Evolutionary conservation across 495 filamentous ascomycete species (phyloP), one percentile per base, ranked within the genome.

Genomic region (Tetracladium setigerum): DNA sequence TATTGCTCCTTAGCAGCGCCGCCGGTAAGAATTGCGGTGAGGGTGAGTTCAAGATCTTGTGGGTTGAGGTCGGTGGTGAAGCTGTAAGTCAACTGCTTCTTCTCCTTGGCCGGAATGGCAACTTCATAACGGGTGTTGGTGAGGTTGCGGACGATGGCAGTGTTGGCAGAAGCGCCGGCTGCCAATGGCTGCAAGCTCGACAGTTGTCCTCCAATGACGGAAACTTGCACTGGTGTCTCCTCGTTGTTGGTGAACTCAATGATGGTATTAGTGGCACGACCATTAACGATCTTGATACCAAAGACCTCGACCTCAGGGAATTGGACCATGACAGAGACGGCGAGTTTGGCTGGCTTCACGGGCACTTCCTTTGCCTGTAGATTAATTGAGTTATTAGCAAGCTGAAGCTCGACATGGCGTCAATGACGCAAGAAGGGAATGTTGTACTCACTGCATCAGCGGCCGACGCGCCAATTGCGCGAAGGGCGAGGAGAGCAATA

Each of bases 231-330:
- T 16, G 91, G 78, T 41, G 68, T 72, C 4, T 79, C 75, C 70
- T 98, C 92, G 47, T 86, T 73, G 71, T 98, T 98, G 65, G 74
- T 75, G 62, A 96, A 72, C 51, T 83, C 77, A 59, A 98, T 70
- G 30, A 94, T 70, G 5, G 90, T 83, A 62, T 81, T 76, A 42
- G 89, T 95, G n/a, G 88, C 77, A 50, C 83, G 79, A 59, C 89
- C 87, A 62, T 98, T 98, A 70, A 97, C 78, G 45, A 96, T 80
- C 76, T 95, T 95, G 53, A 97, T 79, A 53, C 92, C 92, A 56
- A 95, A 95, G 69, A 95, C 83, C 69, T 92, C 87, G 61, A 86
- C 79, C 30, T 86, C 75, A 36, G 89, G 87, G 77, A 96, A 98
- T 46, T 78, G 78, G 38, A 89, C 81, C 49, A 76, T 71, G 54